phyloP scores from a whole-genome alignment of 305 asterid genomes.

The Euphrasia arctica region DNA sequence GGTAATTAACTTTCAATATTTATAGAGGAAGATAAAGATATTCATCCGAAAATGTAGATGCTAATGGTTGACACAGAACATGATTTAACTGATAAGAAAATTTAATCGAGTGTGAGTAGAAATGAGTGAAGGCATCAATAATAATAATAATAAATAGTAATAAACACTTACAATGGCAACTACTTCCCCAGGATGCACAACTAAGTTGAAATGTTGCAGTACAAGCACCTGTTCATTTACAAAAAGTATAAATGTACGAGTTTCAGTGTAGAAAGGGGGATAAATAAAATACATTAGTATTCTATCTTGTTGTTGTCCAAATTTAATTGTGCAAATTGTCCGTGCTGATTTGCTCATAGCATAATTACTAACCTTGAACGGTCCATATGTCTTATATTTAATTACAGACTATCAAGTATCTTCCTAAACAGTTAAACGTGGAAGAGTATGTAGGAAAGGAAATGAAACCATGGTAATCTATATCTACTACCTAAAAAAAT shows the following conservation, averaged over 20 bases:
- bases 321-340: neutral
- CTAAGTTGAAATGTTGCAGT: conserved; percentile 57
- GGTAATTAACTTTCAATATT: conserved; percentile 20
- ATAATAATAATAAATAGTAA: too few species aligned
- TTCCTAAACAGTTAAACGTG: too few species aligned
- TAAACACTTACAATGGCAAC: conserved; percentile 78
- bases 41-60: too few species aligned
- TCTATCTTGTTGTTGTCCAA: conserved; percentile 21
- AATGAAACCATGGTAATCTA: conserved; percentile 10
- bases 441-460: conserved; percentile 2
- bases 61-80: too few species aligned
- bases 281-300: conserved; percentile 6
- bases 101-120: too few species aligned
- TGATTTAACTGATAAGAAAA: too few species aligned
- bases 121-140: too few species aligned
- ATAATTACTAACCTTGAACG: neutral
- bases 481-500: neutral
- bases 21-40: neutral
- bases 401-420: too few species aligned
- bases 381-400: too few species aligned
- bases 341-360: conserved; percentile 16
- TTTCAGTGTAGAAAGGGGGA: conserved; percentile 4
- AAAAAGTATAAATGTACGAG: conserved; percentile 12
- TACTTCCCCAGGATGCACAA: conserved; percentile 82
- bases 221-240: conserved; percentile 58